phyloP scores from a whole-genome alignment of 352 stramenopile species.

The Globisporangium uncinulatum region DNA sequence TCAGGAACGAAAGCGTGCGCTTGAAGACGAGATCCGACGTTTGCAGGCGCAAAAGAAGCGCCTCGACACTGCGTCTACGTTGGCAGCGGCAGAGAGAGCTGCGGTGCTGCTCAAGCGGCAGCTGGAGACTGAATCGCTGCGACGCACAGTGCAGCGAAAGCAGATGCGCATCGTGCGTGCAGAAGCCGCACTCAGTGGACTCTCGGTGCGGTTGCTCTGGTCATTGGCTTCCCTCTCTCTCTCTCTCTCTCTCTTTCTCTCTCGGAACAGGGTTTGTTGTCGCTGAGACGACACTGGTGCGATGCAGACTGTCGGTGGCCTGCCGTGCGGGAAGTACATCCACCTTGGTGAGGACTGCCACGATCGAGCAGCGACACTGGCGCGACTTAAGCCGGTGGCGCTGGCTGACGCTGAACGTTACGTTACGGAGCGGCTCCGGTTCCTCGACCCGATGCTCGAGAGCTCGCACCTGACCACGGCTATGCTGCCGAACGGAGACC shows the following conservation, averaged over 20 bases:
- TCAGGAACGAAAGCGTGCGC: not conserved
- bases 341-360: conserved; percentile 2
- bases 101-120: not conserved
- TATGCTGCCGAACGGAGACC: not conserved
- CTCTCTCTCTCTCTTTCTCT: not conserved
- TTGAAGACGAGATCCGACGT: not conserved
- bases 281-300: not conserved
- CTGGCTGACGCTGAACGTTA: conserved; percentile 1
- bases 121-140: not conserved
- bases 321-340: conserved; percentile 3
- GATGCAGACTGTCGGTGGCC: not conserved
- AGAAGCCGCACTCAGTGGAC: not conserved
- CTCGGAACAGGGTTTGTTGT: not conserved
- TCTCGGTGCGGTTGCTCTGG: not conserved
- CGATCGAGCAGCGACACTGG: not conserved
- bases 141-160: not conserved
- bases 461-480: conserved; percentile 2
- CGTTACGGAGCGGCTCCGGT: not conserved
- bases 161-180: not conserved
- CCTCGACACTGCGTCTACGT: not conserved
- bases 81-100: not conserved
- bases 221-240: not conserved
- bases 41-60: not conserved
- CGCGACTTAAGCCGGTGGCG: not conserved
- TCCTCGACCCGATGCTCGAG: conserved; percentile 4